Conservation (phyloP, 345 rosid genomes). For the Arabidopsis thaliana region TAIR10.1 NC_003071.7:11524501-11525000, state of each 20-base stretch:
- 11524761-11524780: not conserved
- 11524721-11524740: not conserved
- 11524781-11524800: constrained; percentile 18
- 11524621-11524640: constrained; percentile 27
- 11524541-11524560: constrained; percentile 31
- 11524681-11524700: constrained; percentile 49
- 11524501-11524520: constrained; percentile 42
- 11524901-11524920: not conserved
- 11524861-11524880: not conserved
- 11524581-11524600: constrained; percentile 25
- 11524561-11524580: constrained; percentile 1
- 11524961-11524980: constrained; percentile 38
- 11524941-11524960: constrained; percentile 51
- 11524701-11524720: constrained; percentile 46
- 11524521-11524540: constrained; percentile 27
- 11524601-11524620: constrained; percentile 11
- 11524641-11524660: constrained; percentile 32
- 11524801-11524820: constrained; percentile 1
- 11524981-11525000: not conserved
- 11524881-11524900: constrained; percentile 14
- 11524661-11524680: constrained; percentile 37
- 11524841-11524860: constrained; percentile 16
- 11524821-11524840: constrained; percentile 41
- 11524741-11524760: not conserved
- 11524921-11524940: constrained; percentile 43